Percentiles rank a stretch among this genome's conserved stretches.
These are phyloP conservation scores for Apiotrichum domesticum DNA, from an alignment of 1,284 basidiomycete genomes.

Conservation along the genomic window DNA sequence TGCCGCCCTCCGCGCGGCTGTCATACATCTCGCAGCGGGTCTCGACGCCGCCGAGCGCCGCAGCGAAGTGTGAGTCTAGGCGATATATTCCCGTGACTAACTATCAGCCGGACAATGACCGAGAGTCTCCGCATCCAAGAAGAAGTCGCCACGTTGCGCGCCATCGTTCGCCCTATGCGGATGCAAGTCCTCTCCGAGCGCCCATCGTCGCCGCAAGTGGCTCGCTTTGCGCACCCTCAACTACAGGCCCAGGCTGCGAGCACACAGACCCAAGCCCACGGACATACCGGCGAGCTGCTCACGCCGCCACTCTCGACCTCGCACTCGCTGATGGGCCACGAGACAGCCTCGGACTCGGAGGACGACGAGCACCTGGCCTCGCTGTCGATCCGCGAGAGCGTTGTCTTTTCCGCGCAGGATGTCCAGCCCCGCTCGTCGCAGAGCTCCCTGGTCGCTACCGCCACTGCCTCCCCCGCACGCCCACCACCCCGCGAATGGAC, in stretches of 20 bases:
- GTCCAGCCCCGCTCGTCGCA: conserved; percentile 2
- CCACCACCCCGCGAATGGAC: conserved; percentile 7
- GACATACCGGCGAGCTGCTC: not conserved
- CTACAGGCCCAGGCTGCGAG: not conserved
- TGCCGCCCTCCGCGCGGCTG: conserved; percentile 18
- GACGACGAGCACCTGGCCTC: conserved; percentile 5
- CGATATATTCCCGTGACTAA: not conserved
- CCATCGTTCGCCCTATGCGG: conserved; percentile 66
- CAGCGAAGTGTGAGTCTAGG: conserved; percentile 28
- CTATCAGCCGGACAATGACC: conserved; percentile 50
- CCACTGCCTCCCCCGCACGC: not conserved
- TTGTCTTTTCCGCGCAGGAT: conserved; percentile 18
- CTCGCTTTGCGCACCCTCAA: not conserved
- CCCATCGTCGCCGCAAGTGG: conserved; percentile 7
- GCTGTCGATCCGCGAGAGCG: conserved; percentile 18
- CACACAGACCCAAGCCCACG: not conserved
- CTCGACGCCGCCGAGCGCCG: conserved; percentile 34
- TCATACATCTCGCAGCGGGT: conserved; percentile 29
- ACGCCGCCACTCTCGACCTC: conserved; percentile 6
- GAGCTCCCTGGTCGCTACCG: conserved; percentile 11
- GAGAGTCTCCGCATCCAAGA: conserved; percentile 67
- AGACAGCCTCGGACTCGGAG: conserved; percentile 1
- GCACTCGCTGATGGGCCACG: conserved; percentile 1
- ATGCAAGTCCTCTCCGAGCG: conserved; percentile 51
- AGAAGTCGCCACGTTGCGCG: conserved; percentile 66